Conservation (phyloP, 106 monocot species). For the Dendrobium catenatum region DNA sequence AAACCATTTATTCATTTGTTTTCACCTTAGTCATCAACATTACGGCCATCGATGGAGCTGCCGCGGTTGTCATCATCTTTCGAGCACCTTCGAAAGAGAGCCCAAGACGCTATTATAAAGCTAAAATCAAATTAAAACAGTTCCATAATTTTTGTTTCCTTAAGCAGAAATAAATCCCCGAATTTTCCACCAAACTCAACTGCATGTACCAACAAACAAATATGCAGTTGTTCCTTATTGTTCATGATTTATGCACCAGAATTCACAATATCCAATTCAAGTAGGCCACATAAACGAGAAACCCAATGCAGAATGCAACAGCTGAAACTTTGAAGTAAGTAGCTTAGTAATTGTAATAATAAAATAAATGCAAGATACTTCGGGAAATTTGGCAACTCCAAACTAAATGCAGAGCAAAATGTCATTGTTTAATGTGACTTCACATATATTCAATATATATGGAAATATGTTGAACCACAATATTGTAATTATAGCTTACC, state of each 20-base stretch:
- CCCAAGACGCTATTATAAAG: not conserved
- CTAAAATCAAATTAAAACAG: not conserved
- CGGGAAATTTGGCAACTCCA: not conserved
- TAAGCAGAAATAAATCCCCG: too few relatives aligned
- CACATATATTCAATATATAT: not conserved
- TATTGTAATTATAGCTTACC: conserved; percentile 20
- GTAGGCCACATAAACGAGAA: not conserved
- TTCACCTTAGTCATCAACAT: too few relatives aligned
- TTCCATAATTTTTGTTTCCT: not conserved
- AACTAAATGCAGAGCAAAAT: not conserved
- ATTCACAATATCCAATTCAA: not conserved
- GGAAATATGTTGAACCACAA: not conserved
- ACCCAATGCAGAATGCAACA: not conserved
- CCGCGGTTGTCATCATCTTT: too few relatives aligned
- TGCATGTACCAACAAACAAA: not conserved
- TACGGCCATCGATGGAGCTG: too few relatives aligned
- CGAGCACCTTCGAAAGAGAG: not conserved
- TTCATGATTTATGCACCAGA: not conserved
- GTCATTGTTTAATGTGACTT: not conserved
- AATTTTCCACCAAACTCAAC: not conserved
- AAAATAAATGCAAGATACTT: not conserved
- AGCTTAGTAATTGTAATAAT: not conserved
- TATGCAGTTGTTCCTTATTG: not conserved
- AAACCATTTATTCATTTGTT: too few relatives aligned
- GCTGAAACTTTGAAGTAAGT: not conserved